Conservation (phyloP, 176 grass and related monocot species). For the Panicum miliaceum region DNA sequence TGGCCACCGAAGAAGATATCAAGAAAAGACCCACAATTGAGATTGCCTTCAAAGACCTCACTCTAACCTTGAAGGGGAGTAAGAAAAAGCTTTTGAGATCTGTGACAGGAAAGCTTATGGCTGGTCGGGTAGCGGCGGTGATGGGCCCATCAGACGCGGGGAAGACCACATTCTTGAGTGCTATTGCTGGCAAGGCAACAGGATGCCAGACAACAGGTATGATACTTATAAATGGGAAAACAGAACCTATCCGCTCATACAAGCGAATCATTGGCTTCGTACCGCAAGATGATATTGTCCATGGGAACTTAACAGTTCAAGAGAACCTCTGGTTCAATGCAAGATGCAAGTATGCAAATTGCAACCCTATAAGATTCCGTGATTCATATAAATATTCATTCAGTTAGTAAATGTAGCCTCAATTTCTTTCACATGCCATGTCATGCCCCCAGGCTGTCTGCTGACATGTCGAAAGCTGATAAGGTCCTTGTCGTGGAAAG, state of each 20-base stretch:
- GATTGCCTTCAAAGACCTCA: constrained; percentile 86
- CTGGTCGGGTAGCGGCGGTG: constrained; percentile 80
- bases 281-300: constrained; percentile 94
- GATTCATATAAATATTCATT: constrained; percentile 5
- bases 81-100: constrained; percentile 80
- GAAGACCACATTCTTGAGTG: constrained; percentile 90
- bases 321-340: constrained; percentile 97
- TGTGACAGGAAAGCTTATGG: constrained; percentile 83
- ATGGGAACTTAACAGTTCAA: constrained; percentile 94
- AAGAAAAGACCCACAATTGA: constrained; percentile 69
- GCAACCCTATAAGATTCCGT: neutral
- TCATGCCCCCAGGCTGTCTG: constrained; percentile 61
- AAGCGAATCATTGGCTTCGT: constrained; percentile 98
- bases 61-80: constrained; percentile 83
- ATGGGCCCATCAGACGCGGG: constrained; percentile 96
- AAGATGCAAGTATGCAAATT: constrained; percentile 71
- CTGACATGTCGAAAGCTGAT: constrained; percentile 83
- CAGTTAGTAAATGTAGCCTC: constrained; percentile 2
- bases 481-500: constrained; percentile 93
- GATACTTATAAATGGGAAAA: constrained; percentile 83
- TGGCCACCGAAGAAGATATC: constrained; percentile 78
- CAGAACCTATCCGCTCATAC: constrained; percentile 79
- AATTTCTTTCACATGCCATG: constrained; percentile 15
- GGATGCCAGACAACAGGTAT: constrained; percentile 65
- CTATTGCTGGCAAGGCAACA: constrained; percentile 82